Base-by-base conservation (phyloP, 140 eudicot genomes). In the Artemisia princeps region DNA sequence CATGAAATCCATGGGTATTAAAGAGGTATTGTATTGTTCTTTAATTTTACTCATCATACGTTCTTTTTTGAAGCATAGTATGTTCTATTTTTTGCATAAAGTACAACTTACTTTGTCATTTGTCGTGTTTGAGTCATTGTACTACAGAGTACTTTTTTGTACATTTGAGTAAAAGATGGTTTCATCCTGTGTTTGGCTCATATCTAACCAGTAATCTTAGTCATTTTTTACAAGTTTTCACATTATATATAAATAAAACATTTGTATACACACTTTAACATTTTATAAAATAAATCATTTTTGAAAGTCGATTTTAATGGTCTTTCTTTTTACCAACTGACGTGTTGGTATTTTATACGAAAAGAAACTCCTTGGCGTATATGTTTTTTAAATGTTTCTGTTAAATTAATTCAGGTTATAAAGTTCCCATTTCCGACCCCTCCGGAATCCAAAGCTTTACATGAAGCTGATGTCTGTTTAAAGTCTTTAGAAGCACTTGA, bases 391-490 rank as follows among this genome's bases (percentile, higher is more conserved):
- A 57, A 50, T 72, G 15, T 13, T 45, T 16, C 45, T 48, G 16
- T 44, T 65, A 7, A 65, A 26, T 2, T 26, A 54, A 68, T 68
- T 62, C 82, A 92, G 96, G 90, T 92, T 65, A 81, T 77, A 30
- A 88, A 88, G 70, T 92, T 92, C 42, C 99, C 96, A 19, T 92
- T 88, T 65, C 96, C 96, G 12, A 86, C 96, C 20, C 90, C 94
- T 24, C 99, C 99, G 0, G 84, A 88, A 79, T 64, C 50, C 20
- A 67, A 63, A 65, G 86, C 86, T 16, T 66, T 92, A 62, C 11
- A 15, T 50, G 89, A 88, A 82, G 96, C 99, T 2, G 96, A 88
- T 68, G 48, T 71, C 4, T 86, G 99, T 83, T 77, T 92, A 56
- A 84, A 83, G 83, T 82, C 79, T 68, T 94, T 92, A n/a, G 90